These are phyloP conservation scores for Trichoderma sp. DNA, from an alignment of 2,329 filamentous ascomycete genomes.

Conservation along the genomic window DNA sequence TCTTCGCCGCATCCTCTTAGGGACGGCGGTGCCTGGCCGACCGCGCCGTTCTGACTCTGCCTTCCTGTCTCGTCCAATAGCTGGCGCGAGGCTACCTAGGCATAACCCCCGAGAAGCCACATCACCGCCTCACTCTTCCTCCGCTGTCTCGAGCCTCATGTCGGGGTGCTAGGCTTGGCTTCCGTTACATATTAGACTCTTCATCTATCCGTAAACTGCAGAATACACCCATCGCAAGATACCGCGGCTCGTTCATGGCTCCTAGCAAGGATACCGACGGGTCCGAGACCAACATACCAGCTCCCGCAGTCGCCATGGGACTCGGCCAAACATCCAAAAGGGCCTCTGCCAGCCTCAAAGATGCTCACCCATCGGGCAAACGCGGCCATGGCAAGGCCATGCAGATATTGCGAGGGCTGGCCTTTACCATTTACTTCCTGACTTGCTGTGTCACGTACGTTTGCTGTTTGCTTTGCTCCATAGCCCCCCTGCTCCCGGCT, in stretches of 20 bases:
- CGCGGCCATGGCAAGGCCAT: slow-evolving; percentile 52
- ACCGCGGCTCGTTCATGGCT: slow-evolving; percentile 31
- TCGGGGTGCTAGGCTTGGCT: neutral
- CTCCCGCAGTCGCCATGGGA: slow-evolving; percentile 35
- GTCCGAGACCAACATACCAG: slow-evolving; percentile 34
- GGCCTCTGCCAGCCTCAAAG: slow-evolving; percentile 19
- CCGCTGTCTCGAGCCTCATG: neutral
- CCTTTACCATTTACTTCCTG: slow-evolving; percentile 55
- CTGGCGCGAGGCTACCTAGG: neutral
- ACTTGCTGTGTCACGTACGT: slow-evolving; percentile 52
- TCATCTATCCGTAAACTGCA: neutral
- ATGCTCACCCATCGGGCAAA: slow-evolving; percentile 57
- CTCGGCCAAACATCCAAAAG: slow-evolving; percentile 29
- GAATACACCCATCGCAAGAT: neutral
- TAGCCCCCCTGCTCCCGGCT: neutral
- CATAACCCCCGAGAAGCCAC: slow-evolving; percentile 2
- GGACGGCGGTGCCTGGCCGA: slow-evolving; percentile 14
- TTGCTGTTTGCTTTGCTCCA: neutral
- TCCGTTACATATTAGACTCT: neutral
- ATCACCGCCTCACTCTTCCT: slow-evolving; percentile 6
- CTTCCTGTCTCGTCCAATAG: neutral
- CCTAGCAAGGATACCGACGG: slow-evolving; percentile 30
- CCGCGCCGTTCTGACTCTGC: neutral
- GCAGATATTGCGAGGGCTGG: slow-evolving; percentile 55
- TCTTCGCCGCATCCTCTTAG: slow-evolving; percentile 8